Percentiles rank a stretch among this genome's conserved stretches.
phyloP scores from a whole-genome alignment of 139 green algal species.

The Ettlia oleoabundans region DNA sequence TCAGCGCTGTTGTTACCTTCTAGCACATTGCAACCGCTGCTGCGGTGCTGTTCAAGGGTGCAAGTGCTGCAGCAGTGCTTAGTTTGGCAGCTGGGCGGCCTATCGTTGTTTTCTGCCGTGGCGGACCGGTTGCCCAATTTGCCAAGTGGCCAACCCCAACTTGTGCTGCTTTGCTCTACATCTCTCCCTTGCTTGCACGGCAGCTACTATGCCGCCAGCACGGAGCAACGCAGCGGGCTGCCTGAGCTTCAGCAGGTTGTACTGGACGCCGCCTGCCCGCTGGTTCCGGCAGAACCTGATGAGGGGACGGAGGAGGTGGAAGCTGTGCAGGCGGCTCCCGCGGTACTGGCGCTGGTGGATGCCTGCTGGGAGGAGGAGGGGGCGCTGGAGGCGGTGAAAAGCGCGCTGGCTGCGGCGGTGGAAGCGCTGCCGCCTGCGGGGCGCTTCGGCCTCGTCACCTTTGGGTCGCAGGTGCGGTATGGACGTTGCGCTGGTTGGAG shows the following conservation, averaged over 20 bases:
- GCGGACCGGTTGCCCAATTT: too few relatives aligned
- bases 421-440: constrained; percentile 77
- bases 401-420: constrained; percentile 74
- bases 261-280: constrained; percentile 65
- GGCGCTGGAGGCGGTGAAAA: constrained; percentile 77
- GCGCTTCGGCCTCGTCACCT: constrained; percentile 74
- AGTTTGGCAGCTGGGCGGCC: too few relatives aligned
- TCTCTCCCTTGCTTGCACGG: neutral
- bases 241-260: constrained; percentile 61
- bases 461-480: constrained; percentile 58
- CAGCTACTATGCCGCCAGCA: constrained; percentile 31
- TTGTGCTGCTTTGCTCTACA: neutral
- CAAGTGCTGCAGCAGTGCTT: too few relatives aligned
- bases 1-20: too few relatives aligned
- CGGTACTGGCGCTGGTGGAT: constrained; percentile 47
- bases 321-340: constrained; percentile 11
- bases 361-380: constrained; percentile 49
- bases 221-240: constrained; percentile 42
- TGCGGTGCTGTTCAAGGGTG: too few relatives aligned
- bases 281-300: constrained; percentile 28
- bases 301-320: constrained; percentile 29
- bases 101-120: too few relatives aligned
- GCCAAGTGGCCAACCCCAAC: too few relatives aligned
- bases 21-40: too few relatives aligned
- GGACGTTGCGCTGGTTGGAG: neutral